Evolutionary conservation across 176 grass and related monocot species (phyloP).

Genomic region (Puya raimondii): DNA sequence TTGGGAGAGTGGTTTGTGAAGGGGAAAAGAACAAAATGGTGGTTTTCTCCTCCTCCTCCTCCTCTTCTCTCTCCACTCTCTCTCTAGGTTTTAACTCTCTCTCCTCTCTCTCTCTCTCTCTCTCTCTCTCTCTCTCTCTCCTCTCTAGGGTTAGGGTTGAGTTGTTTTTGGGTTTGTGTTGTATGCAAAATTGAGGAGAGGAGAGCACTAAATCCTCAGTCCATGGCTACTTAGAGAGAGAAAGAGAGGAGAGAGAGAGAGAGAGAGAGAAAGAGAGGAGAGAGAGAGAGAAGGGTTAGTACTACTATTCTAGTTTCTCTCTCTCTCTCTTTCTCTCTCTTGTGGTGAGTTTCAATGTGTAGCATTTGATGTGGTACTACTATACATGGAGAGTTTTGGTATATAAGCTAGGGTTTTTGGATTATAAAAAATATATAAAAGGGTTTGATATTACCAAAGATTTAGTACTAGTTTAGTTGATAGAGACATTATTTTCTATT

Average conservation of each 20-base stretch:
- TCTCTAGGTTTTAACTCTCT: too few species aligned
- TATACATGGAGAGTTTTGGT: not conserved
- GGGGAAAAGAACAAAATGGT: not conserved
- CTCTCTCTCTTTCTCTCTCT: not conserved
- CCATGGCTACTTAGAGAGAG: not conserved
- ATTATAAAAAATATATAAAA: too few species aligned
- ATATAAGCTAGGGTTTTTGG: not conserved
- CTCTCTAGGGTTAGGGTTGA: constrained; percentile 1
- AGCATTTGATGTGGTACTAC: not conserved
- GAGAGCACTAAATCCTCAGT: not conserved
- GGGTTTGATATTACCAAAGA: too few species aligned
- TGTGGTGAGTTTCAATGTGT: not conserved
- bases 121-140: not conserved
- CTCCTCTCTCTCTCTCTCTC: too few species aligned
- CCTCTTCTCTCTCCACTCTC: not conserved
- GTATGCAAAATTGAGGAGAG: not conserved
- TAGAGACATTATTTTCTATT: not conserved
- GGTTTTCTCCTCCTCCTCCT: not conserved
- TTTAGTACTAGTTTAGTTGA: not conserved
- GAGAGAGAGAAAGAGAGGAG: constrained; percentile 15
- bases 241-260: constrained; percentile 1
- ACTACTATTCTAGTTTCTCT: not conserved
- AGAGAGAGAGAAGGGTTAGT: not conserved
- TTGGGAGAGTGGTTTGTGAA: not conserved
- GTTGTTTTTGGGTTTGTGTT: not conserved